Evolutionary conservation across 2,329 filamentous ascomycete species (phyloP), one percentile per base, ranked within the genome.

Genomic region (Plenodomus biglobosus): DNA sequence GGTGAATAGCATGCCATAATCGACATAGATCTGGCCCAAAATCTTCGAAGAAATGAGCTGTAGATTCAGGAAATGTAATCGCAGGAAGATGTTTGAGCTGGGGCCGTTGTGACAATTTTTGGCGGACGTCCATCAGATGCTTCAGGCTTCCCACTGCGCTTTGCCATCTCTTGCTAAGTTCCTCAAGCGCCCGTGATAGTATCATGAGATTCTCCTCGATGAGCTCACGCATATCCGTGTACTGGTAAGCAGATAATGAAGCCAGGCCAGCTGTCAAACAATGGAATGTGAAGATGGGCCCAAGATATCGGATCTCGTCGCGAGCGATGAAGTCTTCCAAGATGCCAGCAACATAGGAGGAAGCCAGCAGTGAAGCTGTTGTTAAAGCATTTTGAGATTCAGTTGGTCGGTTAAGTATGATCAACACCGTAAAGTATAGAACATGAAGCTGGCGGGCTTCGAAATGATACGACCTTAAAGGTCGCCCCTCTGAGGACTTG

Each of bases 291-390:
- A 71, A 75, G 3, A 73, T 71, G 0, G 73, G 71, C 0, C 72
- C 73, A 1, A 75, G 55, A 20, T 70, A 73, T 18, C 70, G 67
- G 10, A 75, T 62, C 40, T 76, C 72, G 42, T 74, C 72, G 0
- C 70, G 60, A 18, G 72, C 66, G 18, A 76, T 66, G 38, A 76
- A 72, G 36, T 75, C 73, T 52, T 76, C 73, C 34, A 75, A 76
- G 4, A 76, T 72, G 0, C 73, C 72, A 1, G 70, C 72, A 19
- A 75, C 62, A 40, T 71, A 75, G 0, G 73, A 75, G 0, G 73
- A 73, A 7, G 73, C 72, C 0, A 76, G 56, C 0, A 76, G 52
- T 1, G 73, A 73, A 4, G 68, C 69, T 8, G 70, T 66, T 0
- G 69, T 71, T 0, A 69, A 72, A 2, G 65, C 57, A 22, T 62